Evolutionary conservation across 257 asterid species (phyloP).

Genomic region (Solanum gandarillasii): DNA sequence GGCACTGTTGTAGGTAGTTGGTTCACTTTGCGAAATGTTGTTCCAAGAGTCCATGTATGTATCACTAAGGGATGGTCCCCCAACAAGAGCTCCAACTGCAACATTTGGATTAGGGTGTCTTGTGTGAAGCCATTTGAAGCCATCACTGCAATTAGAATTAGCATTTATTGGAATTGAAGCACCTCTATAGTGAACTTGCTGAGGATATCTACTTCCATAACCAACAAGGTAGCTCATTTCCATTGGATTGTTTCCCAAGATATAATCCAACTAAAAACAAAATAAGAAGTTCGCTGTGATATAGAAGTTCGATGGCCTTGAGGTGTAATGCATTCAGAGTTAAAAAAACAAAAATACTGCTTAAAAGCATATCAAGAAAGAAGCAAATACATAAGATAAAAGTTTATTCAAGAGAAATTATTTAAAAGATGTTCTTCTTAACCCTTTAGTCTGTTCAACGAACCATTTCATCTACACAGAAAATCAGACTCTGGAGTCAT

Average conservation of each 20-base stretch:
- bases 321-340: background rate
- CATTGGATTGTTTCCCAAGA: conserved; percentile 34
- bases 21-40: conserved; percentile 35
- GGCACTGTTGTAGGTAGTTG: conserved; percentile 49
- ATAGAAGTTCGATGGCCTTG: background rate
- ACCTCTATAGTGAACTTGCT: conserved; percentile 49
- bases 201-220: conserved; percentile 38
- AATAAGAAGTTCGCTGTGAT: background rate
- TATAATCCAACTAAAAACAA: conserved; percentile 28
- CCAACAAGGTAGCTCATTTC: conserved; percentile 49
- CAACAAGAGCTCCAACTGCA: conserved; percentile 53
- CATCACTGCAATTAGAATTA: conserved; percentile 40
- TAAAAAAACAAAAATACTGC: background rate
- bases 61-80: conserved; percentile 50
- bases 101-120: conserved; percentile 37
- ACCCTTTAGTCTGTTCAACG: background rate
- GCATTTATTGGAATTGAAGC: conserved; percentile 43
- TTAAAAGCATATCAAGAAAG: background rate
- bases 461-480: background rate
- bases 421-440: background rate
- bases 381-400: background rate
- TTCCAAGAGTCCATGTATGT: conserved; percentile 36
- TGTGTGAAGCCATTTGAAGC: conserved; percentile 49
- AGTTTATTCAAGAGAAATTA: background rate
- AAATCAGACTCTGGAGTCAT: background rate